Evolutionary conservation across 805 yeast genomes (phyloP).

Genomic region (Kodamaea jinghongensis): DNA sequence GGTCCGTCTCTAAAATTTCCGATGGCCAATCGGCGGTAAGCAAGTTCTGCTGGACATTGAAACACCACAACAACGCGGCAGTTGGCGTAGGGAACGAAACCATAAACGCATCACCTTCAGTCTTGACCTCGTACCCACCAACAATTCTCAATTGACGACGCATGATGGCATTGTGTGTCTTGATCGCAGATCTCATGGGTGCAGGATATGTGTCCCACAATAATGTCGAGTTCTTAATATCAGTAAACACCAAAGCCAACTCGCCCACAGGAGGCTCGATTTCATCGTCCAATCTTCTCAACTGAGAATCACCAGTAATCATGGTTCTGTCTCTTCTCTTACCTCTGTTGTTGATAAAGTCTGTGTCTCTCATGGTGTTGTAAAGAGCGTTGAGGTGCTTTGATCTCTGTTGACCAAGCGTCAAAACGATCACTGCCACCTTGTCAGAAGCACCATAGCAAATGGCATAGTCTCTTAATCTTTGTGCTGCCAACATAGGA

Average conservation of each 20-base stretch:
- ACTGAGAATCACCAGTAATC: conserved; percentile 64
- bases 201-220: conserved; percentile 91
- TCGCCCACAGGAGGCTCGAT: conserved; percentile 94
- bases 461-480: conserved; percentile 88
- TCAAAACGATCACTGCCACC: conserved; percentile 75
- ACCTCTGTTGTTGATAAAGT: conserved; percentile 28
- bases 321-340: conserved; percentile 48
- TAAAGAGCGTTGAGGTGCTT: conserved; percentile 28
- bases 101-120: conserved; percentile 99
- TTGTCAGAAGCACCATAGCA: conserved; percentile 86
- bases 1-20: conserved; percentile 79
- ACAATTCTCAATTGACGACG: conserved; percentile 86
- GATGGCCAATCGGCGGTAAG: conserved; percentile 91
- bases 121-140: conserved; percentile 97
- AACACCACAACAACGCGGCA: conserved; percentile 90
- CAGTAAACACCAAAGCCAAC: conserved; percentile 94
- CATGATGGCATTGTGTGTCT: conserved; percentile 91
- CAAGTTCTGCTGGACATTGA: conserved; percentile 84
- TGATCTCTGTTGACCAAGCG: conserved; percentile 53
- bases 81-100: conserved; percentile 94
- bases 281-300: conserved; percentile 83
- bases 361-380: conserved; percentile 37
- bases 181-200: conserved; percentile 96
- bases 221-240: conserved; percentile 89
- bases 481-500: conserved; percentile 90